phyloP scores from a whole-genome alignment of 2,329 filamentous ascomycete species.

The Trichoderma simmonsii region DNA sequence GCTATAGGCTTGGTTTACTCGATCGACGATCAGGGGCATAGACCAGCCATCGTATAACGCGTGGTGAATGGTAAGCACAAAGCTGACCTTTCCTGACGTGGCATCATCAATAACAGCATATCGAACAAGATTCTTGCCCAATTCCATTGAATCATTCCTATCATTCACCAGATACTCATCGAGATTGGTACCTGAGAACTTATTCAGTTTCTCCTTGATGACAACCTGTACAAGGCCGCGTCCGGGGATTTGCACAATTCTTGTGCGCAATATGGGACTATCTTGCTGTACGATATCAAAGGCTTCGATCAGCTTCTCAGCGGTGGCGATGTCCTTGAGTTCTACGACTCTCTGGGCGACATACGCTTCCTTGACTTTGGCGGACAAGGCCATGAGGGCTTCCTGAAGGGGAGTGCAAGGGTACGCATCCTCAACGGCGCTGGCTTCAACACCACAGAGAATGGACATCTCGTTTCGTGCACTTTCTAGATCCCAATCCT shows the following conservation, averaged over 20 bases:
- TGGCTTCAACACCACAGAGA: slow-evolving; percentile 38
- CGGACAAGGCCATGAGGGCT: slow-evolving; percentile 51
- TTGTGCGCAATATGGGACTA: slow-evolving; percentile 45
- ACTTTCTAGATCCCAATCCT: slow-evolving; percentile 32
- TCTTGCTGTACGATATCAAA: slow-evolving; percentile 39
- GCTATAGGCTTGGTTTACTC: slow-evolving; percentile 45
- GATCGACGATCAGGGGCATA: slow-evolving; percentile 48
- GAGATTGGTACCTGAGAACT: slow-evolving; percentile 34
- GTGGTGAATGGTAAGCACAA: slow-evolving; percentile 56
- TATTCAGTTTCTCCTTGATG: slow-evolving; percentile 38
- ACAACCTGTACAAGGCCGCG: slow-evolving; percentile 48
- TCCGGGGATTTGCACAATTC: slow-evolving; percentile 45
- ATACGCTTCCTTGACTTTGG: slow-evolving; percentile 50
- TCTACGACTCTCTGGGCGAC: slow-evolving; percentile 49
- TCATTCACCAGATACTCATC: slow-evolving; percentile 41
- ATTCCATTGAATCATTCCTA: slow-evolving; percentile 40
- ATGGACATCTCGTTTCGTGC: slow-evolving; percentile 38
- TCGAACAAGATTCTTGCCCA: slow-evolving; percentile 45
- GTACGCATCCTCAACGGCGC: slow-evolving; percentile 51
- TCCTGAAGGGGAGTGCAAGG: slow-evolving; percentile 55
- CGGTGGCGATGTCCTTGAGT: slow-evolving; percentile 36
- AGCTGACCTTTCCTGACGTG: slow-evolving; percentile 35
- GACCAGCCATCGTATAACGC: slow-evolving; percentile 57
- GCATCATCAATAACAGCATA: slow-evolving; percentile 41
- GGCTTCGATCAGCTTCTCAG: slow-evolving; percentile 39